A percentile compares a stretch with the other conserved stretches of the same genome.
phyloP scores from a whole-genome alignment of 495 filamentous ascomycete species.

The Tuber brumale region DNA sequence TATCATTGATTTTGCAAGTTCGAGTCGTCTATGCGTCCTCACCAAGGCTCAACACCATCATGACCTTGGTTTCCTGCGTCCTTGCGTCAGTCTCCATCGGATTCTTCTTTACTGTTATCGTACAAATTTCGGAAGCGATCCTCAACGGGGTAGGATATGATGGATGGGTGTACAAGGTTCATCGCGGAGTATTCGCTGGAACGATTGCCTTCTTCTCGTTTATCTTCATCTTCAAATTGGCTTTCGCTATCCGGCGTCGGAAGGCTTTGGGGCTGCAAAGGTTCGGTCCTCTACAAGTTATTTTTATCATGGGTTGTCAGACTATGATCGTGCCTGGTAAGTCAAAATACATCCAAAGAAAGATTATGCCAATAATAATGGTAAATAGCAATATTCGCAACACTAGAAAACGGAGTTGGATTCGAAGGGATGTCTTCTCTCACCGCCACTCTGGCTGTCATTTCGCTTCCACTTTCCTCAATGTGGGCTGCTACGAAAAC shows the following conservation, averaged over 20 bases:
- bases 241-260: conserved; percentile 54
- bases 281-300: conserved; percentile 62
- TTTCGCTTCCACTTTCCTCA: conserved; percentile 73
- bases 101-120: conserved; percentile 54
- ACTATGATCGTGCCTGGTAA: conserved; percentile 73
- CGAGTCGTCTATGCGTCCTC: conserved; percentile 55
- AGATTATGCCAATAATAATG: conserved; percentile 19
- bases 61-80: conserved; percentile 49
- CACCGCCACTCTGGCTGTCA: conserved; percentile 58
- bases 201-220: conserved; percentile 70
- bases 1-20: conserved; percentile 67
- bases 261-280: conserved; percentile 53
- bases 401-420: conserved; percentile 52
- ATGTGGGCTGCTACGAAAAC: conserved; percentile 56
- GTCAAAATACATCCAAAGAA: conserved; percentile 33
- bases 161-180: conserved; percentile 49
- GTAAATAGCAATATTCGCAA: conserved; percentile 59
- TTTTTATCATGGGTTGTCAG: conserved; percentile 69
- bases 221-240: conserved; percentile 66
- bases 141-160: conserved; percentile 39
- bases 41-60: conserved; percentile 41
- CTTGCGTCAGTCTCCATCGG: conserved; percentile 54
- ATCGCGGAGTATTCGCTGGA: conserved; percentile 54
- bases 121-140: conserved; percentile 54
- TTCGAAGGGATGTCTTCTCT: conserved; percentile 58